Evolutionary conservation across 2,329 filamentous ascomycete species (phyloP), one percentile per base, ranked within the genome.

Genomic region (Phaeosphaeriaceae sp.): DNA sequence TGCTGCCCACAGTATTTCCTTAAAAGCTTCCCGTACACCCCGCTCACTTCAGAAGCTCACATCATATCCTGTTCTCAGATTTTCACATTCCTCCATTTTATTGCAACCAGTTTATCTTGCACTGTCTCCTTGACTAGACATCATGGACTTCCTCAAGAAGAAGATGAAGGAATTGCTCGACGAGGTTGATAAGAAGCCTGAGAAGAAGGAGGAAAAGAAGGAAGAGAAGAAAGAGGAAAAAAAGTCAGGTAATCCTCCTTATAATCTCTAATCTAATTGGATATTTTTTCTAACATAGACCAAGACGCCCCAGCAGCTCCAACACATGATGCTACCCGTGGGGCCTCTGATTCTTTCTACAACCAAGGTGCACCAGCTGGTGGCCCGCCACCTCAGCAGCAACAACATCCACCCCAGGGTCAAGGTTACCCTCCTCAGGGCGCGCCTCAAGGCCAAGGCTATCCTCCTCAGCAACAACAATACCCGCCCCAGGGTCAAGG

Each of bases 81-180:
- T 44, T 34, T 40, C 29, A 18, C 15, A 30, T 16, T 49, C 32
- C 30, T 18, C 35, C 21, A 9, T 30, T 33, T 6, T 28, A 16
- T 18, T 15, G 15, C 21, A 12, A 20, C 23, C 30, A 46, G 9
- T n/a, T 12, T 6, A 20, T 8, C 33, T 37, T 26, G 20, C 16
- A 26, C 28, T 39, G 52, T 23, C 35, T 41, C 11, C 26, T 9
- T 32, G 38, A 17, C 11, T 37, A 20, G 20, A 40, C 43, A 47
- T 6, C 35, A 77, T 78, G 76, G 76, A 76, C 45, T 78, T 78
- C 53, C 70, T 77, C 56, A 77, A 76, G 63, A 77, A 78, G 53
- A 72, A 77, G 55, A 77, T 75, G 63, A 75, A 75, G 56, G 74
- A 77, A 54, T 66, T 77, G 52, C 64, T 76, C 47, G 71, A 75